Evolutionary conservation across 2,329 filamentous ascomycete genomes (phyloP), one percentile per base, ranked within the genome.

Genomic region (Knufia fluminis): DNA sequence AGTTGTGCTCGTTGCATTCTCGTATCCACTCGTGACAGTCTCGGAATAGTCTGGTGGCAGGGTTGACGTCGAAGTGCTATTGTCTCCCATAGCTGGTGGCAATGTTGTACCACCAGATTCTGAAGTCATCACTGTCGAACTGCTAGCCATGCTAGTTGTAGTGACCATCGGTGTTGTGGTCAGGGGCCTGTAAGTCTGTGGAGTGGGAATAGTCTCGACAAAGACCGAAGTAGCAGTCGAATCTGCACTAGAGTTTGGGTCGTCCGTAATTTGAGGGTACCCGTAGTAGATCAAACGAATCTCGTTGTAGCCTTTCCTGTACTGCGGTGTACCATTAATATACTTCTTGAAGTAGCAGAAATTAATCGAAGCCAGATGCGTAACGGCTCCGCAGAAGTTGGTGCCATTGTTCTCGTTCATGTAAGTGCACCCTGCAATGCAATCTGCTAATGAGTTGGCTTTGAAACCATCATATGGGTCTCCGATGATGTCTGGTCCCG

Each of bases 111-210:
- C 20, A 16, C 20, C 31, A 43, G 9, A 16, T 23, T 28, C 26
- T 28, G 20, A 39, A 43, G 51, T 43, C 14, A 49, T 84, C 64
- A 10, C 70, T 68, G 9, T 73, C 68, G 4, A 81, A 80, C 22
- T 85, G 67, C 2, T 73, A 76, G 6, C 71, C 78, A 65, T 46
- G 32, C 46, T 48, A 14, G 47, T 43, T 14, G 44, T 49, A 16
- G 44, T 46, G n/a, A 46, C 51, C 12, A 40, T 48, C 7, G 48
- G 36, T 3, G 54, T 45, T 10, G 20, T 35, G 6, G 36, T 43
- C 10, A 46, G 35, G 10, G 40, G 23, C 16, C 48, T 39, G 32
- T 57, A 57, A 4, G 54, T 56, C 12, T 53, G 45, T 19, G 54
- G 50, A 10, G 54, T 53, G 22, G 52, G 52, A 3, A 35, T 46